Conservation (phyloP, 139 green algal genomes). For the Microglena sp. region DNA sequence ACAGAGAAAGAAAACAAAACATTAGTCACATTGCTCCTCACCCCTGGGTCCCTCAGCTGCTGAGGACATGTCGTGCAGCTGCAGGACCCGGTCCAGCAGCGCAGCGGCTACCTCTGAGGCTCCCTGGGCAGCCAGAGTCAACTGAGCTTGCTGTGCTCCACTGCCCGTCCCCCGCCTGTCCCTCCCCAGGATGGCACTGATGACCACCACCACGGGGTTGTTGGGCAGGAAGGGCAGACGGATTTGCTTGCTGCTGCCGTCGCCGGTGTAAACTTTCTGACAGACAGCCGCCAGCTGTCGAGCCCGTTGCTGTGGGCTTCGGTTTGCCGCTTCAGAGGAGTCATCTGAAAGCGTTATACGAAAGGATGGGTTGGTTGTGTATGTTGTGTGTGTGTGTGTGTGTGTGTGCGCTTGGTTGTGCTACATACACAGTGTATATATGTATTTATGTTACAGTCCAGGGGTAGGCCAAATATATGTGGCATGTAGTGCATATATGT, state of each 20-base stretch:
- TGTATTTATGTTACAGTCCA: neutral
- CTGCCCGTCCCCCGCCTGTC: no score
- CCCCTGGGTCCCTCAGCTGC: neutral
- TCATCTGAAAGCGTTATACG: neutral
- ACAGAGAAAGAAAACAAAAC: neutral
- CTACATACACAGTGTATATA: neutral
- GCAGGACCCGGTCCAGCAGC: conserved; percentile 46
- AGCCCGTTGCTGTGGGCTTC: no score
- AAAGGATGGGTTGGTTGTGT: neutral
- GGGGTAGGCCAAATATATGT: no score
- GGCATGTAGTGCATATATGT: no score
- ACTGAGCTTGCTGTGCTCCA: conserved; percentile 10
- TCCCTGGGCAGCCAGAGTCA: conserved; percentile 10
- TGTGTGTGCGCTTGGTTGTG: neutral
- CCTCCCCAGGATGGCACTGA: no score
- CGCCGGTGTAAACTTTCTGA: no score
- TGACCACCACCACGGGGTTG: no score
- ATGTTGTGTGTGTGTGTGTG: neutral
- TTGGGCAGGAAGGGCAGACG: no score
- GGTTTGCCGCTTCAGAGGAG: no score
- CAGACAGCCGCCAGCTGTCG: no score
- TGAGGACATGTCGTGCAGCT: conserved; percentile 26
- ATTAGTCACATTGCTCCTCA: neutral
- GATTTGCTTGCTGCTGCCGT: no score
- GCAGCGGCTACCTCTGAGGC: conserved; percentile 33